A percentile compares a stretch with the other conserved stretches of the same genome.
These are phyloP conservation scores for Clitoria ternatea DNA, from an alignment of 306 rosid genomes.

Conservation along the genomic window DNA sequence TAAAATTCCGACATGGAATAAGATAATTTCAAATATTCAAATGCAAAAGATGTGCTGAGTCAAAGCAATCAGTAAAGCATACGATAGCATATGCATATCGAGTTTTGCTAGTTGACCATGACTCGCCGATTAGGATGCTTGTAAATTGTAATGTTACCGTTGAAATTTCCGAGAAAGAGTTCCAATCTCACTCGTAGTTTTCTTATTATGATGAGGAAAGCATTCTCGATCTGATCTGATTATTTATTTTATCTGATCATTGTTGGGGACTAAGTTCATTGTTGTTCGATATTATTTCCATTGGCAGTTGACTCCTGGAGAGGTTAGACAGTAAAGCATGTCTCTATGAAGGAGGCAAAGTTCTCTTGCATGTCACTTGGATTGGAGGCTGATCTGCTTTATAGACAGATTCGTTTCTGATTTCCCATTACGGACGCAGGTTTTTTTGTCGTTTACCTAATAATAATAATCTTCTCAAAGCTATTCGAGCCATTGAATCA, in stretches of 20 bases:
- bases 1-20: no score
- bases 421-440: not conserved
- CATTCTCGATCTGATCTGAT: not conserved
- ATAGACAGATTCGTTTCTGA: constrained; percentile 1
- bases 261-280: not conserved
- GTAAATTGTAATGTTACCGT: not conserved
- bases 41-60: not conserved
- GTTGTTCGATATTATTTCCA: not conserved
- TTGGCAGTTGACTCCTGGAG: constrained; percentile 11
- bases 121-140: not conserved
- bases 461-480: not conserved
- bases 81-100: not conserved
- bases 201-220: not conserved
- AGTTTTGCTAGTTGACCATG: not conserved
- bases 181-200: not conserved
- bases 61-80: not conserved
- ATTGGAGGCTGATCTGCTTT: constrained; percentile 21
- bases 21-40: not conserved
- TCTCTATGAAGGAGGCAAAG: constrained; percentile 47
- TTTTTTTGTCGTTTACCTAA: not conserved
- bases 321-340: constrained; percentile 32
- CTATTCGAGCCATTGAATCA: not conserved
- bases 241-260: not conserved
- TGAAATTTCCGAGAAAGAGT: not conserved
- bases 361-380: constrained; percentile 42